Evolutionary conservation across 768 basidiomycete species (phyloP).

Genomic region (Suillus spraguei): DNA sequence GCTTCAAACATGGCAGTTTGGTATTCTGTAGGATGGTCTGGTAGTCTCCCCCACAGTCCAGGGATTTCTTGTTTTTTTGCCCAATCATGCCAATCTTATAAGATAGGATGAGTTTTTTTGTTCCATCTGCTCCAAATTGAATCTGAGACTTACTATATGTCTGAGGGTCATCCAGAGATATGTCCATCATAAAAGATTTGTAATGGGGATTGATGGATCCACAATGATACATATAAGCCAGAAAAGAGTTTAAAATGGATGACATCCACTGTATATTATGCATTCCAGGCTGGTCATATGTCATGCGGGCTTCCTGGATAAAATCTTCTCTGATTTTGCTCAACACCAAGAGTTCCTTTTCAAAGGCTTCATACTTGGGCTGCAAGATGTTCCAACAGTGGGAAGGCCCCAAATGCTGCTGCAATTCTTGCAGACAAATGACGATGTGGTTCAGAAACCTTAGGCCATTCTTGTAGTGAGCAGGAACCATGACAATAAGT

Average conservation of each 20-base stretch:
- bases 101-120: not conserved
- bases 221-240: not conserved
- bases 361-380: not conserved
- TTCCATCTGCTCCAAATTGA: too few relatives aligned
- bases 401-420: not conserved
- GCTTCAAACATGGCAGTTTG: too few relatives aligned
- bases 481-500: not conserved
- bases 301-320: not conserved
- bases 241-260: not conserved
- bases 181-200: too few relatives aligned
- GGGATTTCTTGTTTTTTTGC: not conserved
- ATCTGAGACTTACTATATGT: too few relatives aligned
- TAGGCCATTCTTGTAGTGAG: not conserved
- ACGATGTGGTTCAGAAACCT: not conserved
- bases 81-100: not conserved
- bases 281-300: not conserved
- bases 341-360: not conserved
- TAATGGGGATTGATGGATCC: not conserved
- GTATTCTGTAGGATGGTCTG: too few relatives aligned
- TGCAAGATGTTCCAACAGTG: not conserved
- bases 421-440: not conserved
- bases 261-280: not conserved
- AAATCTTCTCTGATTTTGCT: not conserved
- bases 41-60: not conserved
- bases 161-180: too few relatives aligned